Base-by-base conservation (phyloP, 2,329 filamentous ascomycete genomes). In the Cercospora canescens region DNA sequence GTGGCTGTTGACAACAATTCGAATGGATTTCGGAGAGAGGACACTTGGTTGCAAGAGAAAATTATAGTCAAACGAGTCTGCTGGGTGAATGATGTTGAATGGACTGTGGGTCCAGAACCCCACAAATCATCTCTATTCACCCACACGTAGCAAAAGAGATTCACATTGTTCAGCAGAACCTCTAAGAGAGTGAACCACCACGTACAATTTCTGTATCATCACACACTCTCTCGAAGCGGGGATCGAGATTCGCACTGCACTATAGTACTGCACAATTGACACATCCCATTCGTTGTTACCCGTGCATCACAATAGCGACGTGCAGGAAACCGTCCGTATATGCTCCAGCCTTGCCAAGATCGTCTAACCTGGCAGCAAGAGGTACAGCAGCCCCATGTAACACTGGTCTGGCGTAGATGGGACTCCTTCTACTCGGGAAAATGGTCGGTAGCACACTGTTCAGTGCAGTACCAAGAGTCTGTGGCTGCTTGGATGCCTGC, bases 271-370 rank as follows among this genome's bases (percentile, higher is more conserved):
- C 3, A 28, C 8, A 21, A 14, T 14, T 24, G 14, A 26, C 5
- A 16, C 16, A 26, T 28, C 24, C 18, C n/a, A 6, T 8, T 28
- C 24, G 26, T 28, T 24, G 52, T 79, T 75, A 86, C 14, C 81
- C 82, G 75, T 93, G 83, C 82, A 96, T 90, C 21, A 89, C 85
- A 5, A 97, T 86, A 60, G 93, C 91, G 48, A 97, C 79, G 78
- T 93, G 92, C 28, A 97, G 79, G 90, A 94, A 99, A 0, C 95
- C 95, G 79, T 99, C 95, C 0, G 93, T 89, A 82, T 97, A 98
- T 1, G 92, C 88, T 4, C 91, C 91, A 74, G 91, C 90, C 64
- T 89, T 86, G 80, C 95, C 91, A 65, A 99, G 78, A 55, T 97
- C 94, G 74, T 93, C 91, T 18, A 99, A 79, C 26, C 89, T 89